Conservation (phyloP, 768 basidiomycete genomes). For the Boletus patriciae region DNA sequence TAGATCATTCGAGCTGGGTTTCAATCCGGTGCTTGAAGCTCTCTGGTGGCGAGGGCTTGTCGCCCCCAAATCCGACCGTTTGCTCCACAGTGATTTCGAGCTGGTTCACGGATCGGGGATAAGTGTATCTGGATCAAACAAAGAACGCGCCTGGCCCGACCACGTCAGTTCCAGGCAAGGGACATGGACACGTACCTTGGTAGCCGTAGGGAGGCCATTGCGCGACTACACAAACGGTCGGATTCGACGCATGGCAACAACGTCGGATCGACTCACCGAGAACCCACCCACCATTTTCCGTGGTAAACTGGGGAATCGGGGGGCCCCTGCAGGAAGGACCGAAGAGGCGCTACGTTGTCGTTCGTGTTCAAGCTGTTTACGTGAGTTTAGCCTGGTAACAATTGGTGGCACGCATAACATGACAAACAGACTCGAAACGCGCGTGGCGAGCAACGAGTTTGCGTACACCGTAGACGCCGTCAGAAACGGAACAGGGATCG, state of each 20-base stretch:
- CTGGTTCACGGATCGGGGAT: slow-evolving; percentile 6
- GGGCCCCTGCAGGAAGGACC: slow-evolving; percentile 29
- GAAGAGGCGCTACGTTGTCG: slow-evolving; percentile 31
- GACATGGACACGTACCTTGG: not conserved
- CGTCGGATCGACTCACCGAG: slow-evolving; percentile 11
- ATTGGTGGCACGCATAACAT: not conserved
- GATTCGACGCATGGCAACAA: not conserved
- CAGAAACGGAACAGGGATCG: not conserved
- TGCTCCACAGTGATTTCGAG: slow-evolving; percentile 33
- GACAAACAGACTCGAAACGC: not conserved
- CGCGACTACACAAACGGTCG: not conserved
- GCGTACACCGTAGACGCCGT: slow-evolving; percentile 42
- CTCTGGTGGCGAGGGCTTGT: slow-evolving; percentile 5
- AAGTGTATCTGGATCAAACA: not conserved
- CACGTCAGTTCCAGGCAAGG: no score
- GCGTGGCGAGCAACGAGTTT: slow-evolving; percentile 50
- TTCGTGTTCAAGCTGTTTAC: slow-evolving; percentile 33
- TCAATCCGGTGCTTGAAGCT: slow-evolving; percentile 5
- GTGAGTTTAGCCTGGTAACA: slow-evolving; percentile 37
- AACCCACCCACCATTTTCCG: slow-evolving; percentile 5
- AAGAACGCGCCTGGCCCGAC: no score
- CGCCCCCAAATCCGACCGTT: slow-evolving; percentile 26
- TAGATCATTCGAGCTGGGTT: slow-evolving; percentile 3
- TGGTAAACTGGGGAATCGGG: slow-evolving; percentile 22
- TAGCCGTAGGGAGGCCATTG: no score